These are phyloP conservation scores for Aspergillus baeticus DNA, from an alignment of 495 filamentous ascomycete genomes.

Conservation along the genomic window DNA sequence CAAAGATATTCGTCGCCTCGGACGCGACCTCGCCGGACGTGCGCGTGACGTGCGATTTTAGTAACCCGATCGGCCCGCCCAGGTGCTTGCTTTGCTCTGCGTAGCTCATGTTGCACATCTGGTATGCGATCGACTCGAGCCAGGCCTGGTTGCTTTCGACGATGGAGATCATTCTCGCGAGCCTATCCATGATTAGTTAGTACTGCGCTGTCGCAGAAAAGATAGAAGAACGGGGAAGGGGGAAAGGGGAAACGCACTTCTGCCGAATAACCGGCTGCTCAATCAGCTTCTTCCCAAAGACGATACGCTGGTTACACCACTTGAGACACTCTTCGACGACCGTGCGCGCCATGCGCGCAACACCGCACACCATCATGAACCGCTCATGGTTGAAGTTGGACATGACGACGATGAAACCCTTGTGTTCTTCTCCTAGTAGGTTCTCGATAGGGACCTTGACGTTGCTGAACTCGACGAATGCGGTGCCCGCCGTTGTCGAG, in stretches of 20 bases:
- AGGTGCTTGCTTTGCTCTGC: slow-evolving; percentile 71
- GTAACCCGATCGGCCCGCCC: slow-evolving; percentile 77
- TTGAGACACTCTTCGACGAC: slow-evolving; percentile 85
- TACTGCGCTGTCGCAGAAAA: background rate
- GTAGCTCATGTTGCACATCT: slow-evolving; percentile 87
- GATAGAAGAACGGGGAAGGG: background rate
- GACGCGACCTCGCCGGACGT: slow-evolving; percentile 81
- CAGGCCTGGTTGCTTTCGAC: slow-evolving; percentile 81
- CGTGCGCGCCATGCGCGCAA: slow-evolving; percentile 62
- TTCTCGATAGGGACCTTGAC: slow-evolving; percentile 81
- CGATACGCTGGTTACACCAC: slow-evolving; percentile 86
- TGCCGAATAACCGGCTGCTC: slow-evolving; percentile 84
- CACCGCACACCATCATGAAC: slow-evolving; percentile 66
- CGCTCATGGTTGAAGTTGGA: slow-evolving; percentile 84
- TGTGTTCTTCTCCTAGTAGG: slow-evolving; percentile 79
- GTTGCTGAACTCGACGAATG: slow-evolving; percentile 82
- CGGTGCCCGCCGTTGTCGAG: slow-evolving; percentile 74
- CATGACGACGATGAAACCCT: slow-evolving; percentile 87
- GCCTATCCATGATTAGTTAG: slow-evolving; percentile 25
- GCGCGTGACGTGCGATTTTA: slow-evolving; percentile 76
- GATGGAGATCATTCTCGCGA: slow-evolving; percentile 85
- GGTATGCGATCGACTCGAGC: slow-evolving; percentile 81
- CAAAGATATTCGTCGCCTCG: slow-evolving; percentile 83
- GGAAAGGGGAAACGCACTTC: slow-evolving; percentile 49
- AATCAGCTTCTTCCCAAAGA: slow-evolving; percentile 78